A percentile compares a stretch with the other conserved stretches of the same genome.
phyloP scores from a whole-genome alignment of 345 rosid genomes.

The Isatis tinctoria region DNA sequence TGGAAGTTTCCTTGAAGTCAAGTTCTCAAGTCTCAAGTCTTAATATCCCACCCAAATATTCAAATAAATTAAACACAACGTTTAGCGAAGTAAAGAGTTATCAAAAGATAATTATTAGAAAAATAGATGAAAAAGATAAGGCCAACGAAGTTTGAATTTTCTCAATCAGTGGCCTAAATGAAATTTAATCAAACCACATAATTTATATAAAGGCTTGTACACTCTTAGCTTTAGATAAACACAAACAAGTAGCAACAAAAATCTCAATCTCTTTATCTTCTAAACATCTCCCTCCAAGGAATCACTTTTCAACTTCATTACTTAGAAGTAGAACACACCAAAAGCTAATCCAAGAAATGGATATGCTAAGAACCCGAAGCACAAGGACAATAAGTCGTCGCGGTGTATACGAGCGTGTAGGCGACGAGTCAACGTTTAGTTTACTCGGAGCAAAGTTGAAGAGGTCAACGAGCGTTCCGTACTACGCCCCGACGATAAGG shows the following conservation, averaged over 20 bases:
- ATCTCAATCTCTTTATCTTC: neutral
- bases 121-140: neutral
- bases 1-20: neutral
- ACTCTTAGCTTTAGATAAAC: neutral
- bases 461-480: slow-evolving; percentile 13
- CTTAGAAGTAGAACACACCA: neutral
- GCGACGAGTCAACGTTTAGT: slow-evolving; percentile 23
- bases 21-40: neutral
- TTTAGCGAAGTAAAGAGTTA: neutral
- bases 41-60: neutral
- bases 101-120: neutral
- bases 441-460: slow-evolving; percentile 2
- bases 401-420: slow-evolving; percentile 36
- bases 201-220: neutral
- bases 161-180: neutral
- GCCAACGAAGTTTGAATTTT: neutral
- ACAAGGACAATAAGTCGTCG: slow-evolving; percentile 29
- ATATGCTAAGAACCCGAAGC: slow-evolving; percentile 43
- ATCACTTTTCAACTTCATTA: neutral
- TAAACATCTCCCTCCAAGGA: neutral
- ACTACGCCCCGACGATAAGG: slow-evolving; percentile 1
- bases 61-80: neutral
- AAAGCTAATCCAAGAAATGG: neutral
- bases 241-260: neutral
- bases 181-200: neutral